phyloP scores from a whole-genome alignment of 2,329 filamentous ascomycete genomes.

The Botrytis pseudocinerea region DNA sequence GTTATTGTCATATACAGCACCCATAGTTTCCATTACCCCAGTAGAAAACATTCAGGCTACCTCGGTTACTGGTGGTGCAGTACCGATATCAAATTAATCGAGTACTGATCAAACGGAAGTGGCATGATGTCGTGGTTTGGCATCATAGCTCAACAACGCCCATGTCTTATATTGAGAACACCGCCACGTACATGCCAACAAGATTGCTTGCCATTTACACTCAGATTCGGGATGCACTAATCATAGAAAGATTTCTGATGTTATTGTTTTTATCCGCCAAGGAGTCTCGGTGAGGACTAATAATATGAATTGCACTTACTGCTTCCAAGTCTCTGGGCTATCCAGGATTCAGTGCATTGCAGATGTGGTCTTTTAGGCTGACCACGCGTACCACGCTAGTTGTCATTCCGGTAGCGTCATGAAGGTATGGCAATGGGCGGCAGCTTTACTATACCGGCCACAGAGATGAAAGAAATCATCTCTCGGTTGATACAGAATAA shows the following conservation, averaged over 20 bases:
- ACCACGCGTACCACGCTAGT: too few relatives aligned
- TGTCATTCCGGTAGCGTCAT: not conserved
- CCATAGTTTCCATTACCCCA: not conserved
- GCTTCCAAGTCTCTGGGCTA: not conserved
- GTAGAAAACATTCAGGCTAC: not conserved
- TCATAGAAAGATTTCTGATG: not conserved
- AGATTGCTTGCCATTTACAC: not conserved
- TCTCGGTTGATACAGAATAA: not conserved
- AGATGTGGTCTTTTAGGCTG: not conserved
- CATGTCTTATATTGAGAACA: not conserved
- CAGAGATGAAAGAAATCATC: too few relatives aligned
- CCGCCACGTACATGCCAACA: not conserved
- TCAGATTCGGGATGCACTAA: not conserved
- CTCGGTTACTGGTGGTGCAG: not conserved
- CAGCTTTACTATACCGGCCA: too few relatives aligned
- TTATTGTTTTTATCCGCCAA: not conserved
- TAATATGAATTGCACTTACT: not conserved
- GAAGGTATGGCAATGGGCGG: not conserved
- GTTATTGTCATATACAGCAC: not conserved
- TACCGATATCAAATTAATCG: not conserved
- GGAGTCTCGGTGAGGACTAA: not conserved
- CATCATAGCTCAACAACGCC: not conserved
- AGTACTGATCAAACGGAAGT: not conserved
- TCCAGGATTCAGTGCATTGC: not conserved
- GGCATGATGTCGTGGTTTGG: not conserved